These are phyloP conservation scores for Dioscorea dumetorum DNA, from an alignment of 106 monocot genomes.

Conservation along the genomic window DNA sequence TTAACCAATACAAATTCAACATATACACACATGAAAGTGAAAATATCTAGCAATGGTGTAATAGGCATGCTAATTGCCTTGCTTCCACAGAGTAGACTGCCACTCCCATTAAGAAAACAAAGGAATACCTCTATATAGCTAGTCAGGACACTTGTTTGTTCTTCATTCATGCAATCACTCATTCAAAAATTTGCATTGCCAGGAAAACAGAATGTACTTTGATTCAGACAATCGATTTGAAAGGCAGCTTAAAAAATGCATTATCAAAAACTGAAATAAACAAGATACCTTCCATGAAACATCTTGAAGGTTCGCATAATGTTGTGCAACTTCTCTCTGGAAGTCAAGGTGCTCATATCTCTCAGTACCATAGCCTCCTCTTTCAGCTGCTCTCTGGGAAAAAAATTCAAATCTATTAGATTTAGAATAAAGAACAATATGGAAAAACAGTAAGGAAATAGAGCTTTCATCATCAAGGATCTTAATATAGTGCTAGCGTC, in stretches of 20 bases:
- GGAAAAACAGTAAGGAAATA: too few relatives aligned
- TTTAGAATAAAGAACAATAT: too few relatives aligned
- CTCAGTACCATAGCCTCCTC: conserved; percentile 90
- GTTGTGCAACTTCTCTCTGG: conserved; percentile 66
- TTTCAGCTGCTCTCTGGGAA: conserved; percentile 82
- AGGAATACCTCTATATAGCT: too few relatives aligned
- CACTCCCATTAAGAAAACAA: too few relatives aligned
- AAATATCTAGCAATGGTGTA: too few relatives aligned
- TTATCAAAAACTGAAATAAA: background rate
- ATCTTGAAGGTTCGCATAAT: conserved; percentile 56
- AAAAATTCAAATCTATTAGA: background rate
- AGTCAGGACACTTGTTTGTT: background rate
- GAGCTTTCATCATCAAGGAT: too few relatives aligned
- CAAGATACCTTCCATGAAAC: conserved; percentile 70
- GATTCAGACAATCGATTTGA: background rate
- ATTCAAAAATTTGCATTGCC: background rate
- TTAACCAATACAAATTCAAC: too few relatives aligned
- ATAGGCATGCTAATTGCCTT: too few relatives aligned
- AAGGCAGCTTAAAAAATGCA: too few relatives aligned
- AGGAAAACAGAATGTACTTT: background rate
- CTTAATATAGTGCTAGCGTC: too few relatives aligned
- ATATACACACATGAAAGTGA: too few relatives aligned
- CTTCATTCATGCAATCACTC: background rate
- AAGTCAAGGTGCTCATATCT: conserved; percentile 90
- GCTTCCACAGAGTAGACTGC: too few relatives aligned